phyloP scores from a whole-genome alignment of 164 flowering plant species.

The Chimonanthus praecox region DNA sequence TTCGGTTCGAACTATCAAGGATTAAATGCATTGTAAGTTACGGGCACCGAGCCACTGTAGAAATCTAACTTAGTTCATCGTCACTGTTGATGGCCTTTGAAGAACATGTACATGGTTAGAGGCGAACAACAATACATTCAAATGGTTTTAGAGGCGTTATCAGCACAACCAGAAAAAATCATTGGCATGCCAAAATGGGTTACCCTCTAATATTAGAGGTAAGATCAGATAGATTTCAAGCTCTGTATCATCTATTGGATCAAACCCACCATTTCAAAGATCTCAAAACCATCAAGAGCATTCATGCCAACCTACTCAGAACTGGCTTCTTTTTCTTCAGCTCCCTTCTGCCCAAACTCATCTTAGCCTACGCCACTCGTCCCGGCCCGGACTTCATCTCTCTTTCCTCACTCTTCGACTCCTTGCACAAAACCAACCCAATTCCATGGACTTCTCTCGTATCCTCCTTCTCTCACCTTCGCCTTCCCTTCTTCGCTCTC shows the following conservation, averaged over 20 bases:
- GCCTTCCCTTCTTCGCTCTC: conserved; percentile 36
- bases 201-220: too few species aligned
- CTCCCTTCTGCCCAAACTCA: conserved; percentile 34
- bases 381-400: conserved; percentile 15
- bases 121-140: too few species aligned
- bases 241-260: conserved; percentile 18
- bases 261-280: conserved; percentile 28
- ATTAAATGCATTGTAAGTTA: too few species aligned
- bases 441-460: conserved; percentile 49
- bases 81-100: too few species aligned
- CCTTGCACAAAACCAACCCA: conserved; percentile 34
- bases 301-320: conserved; percentile 42
- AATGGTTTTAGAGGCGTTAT: too few species aligned
- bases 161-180: too few species aligned
- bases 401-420: conserved; percentile 32
- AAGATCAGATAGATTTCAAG: neutral
- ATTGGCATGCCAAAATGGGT: too few species aligned
- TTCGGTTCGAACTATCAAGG: too few species aligned
- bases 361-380: conserved; percentile 38
- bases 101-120: too few species aligned
- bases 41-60: too few species aligned
- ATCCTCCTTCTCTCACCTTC: conserved; percentile 40
- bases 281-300: conserved; percentile 29
- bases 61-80: too few species aligned
- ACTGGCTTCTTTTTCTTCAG: conserved; percentile 28